Evolutionary conservation across 805 yeast species (phyloP), one percentile per base, ranked within the genome.

Genomic region (Tetrapisispora arboricola): DNA sequence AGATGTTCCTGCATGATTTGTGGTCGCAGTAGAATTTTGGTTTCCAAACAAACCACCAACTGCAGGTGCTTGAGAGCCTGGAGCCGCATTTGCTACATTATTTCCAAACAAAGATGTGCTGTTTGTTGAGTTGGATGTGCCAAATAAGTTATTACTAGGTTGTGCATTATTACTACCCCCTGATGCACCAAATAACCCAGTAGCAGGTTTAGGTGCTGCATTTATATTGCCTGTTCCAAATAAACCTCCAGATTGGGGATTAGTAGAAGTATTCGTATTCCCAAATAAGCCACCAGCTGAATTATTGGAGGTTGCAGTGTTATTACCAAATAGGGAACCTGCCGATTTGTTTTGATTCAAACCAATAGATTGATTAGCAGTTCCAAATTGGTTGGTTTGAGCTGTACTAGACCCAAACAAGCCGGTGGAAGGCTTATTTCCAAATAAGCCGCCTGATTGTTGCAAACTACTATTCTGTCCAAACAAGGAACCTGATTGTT

Each of bases 71-170:
- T 18, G n/a, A 16, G 20, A 24, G 13, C 31, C 12, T 12, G 42
- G 4, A 27, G 24, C 19, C 3, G 24, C 25, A 32, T 29, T 40
- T 5, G 16, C 21, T 16, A 38, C 46, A 32, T 46, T 53, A 22
- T 27, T 31, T 13, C 71, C 70, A 52, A 65, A 64, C 41, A 68
- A 51, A 12, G 61, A 53, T 22, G 60, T 48, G n/a, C n/a, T n/a
- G n/a, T n/a, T n/a, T n/a, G n/a, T n/a, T n/a, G n/a, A n/a, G n/a
- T n/a, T n/a, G n/a, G n/a, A n/a, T n/a, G n/a, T n/a, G n/a, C 67
- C 60, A 50, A 65, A 64, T 2, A 58, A 45, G 2, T 61, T 60
- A 11, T 60, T 57, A 18, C 22, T 16, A 15, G 32, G 27, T 18
- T 24, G 15, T 16, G 38, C 20, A 36, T 41, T 38, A 30, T n/a